A percentile compares a stretch with the other conserved stretches of the same genome.
phyloP scores from a whole-genome alignment of 129 eudicot genomes.

The carrot (Daucus carota) region DH1_v3.0 NC_030384.2:40733501-40734000 shows the following conservation, averaged over 20 bases:
- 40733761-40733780: background rate
- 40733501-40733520: background rate
- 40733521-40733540: background rate
- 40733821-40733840: background rate
- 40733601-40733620: too few species aligned
- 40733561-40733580: background rate
- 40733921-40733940: slow-evolving; percentile 64
- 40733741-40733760: background rate
- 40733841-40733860: background rate
- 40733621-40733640: background rate
- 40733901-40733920: slow-evolving; percentile 81
- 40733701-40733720: background rate
- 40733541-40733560: background rate
- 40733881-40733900: slow-evolving; percentile 72
- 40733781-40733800: background rate
- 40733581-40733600: background rate
- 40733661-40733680: too few species aligned
- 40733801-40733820: background rate
- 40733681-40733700: background rate
- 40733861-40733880: slow-evolving; percentile 11
- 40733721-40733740: background rate
- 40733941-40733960: slow-evolving; percentile 80
- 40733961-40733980: slow-evolving; percentile 93
- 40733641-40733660: background rate
- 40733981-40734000: background rate